Base-by-base conservation (phyloP, 805 yeast genomes). In the Monosporozyma servazzii region DNA sequence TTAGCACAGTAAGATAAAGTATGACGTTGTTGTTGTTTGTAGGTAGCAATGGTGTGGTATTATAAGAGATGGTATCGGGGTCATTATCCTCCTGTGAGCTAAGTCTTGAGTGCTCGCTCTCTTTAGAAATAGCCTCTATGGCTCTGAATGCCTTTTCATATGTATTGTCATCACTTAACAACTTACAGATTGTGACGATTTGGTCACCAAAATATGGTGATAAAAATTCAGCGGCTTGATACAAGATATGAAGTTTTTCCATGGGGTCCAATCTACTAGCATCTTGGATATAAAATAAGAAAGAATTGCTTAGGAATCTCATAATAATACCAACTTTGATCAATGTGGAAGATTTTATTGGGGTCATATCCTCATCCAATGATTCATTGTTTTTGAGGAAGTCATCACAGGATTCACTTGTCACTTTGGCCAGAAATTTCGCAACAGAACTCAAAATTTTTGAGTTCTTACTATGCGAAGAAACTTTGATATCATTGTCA, bases 391-490 rank as follows among this genome's bases (percentile, higher is more conserved):
- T 54, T 15, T 75, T 80, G 21, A 67, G 33, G 15, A 66, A 63
- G 3, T 72, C 76, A 6, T 63, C 59, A 6, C 69, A 62, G 20
- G 65, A 62, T 17, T 76, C 78, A 6, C 58, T 58, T 50, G 76
- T 78, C 23, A 75, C 73, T 7, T 68, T 54, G 7, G 74, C 65
- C 20, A 83, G 65, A 56, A 86, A 81, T 53, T 71, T 79, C 10
- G 84, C 78, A 10, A 81, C 70, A 48, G 84, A 83, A 18, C 69
- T 61, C 17, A 66, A 62, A 48, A 63, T 60, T 50, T 67, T 65
- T 6, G 64, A 61, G 49, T 60, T 64, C 44, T 64, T 68, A 44
- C 67, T 62, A n/a, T 58, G 62, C 49, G 61, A 66, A 2, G 66
- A 54, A 9, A 63, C 57, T 29, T 64, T 60, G 58, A 66, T 52